These are phyloP conservation scores for Boletus bicolor DNA, from an alignment of 768 basidiomycete genomes.

Conservation along the genomic window DNA sequence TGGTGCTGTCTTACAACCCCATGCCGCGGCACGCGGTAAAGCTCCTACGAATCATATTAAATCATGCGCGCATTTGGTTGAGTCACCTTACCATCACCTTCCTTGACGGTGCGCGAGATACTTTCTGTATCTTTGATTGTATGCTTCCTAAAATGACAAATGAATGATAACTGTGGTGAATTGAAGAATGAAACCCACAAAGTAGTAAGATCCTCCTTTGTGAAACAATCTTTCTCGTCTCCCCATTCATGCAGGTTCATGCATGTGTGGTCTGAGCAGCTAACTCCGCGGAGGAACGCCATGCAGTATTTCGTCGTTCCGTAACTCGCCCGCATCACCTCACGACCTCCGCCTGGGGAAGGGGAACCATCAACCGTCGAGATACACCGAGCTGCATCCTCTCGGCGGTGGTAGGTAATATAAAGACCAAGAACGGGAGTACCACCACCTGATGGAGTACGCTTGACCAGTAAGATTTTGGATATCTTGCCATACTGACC, in stretches of 20 bases:
- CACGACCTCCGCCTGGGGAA: slow-evolving; percentile 85
- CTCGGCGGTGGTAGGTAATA: slow-evolving; percentile 90
- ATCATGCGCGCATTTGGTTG: not conserved
- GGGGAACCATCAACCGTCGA: slow-evolving; percentile 88
- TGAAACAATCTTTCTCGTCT: slow-evolving; percentile 96
- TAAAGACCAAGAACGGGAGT: slow-evolving; percentile 87
- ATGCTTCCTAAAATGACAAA: slow-evolving; percentile 62
- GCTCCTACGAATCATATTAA: slow-evolving; percentile 32
- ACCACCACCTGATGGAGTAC: slow-evolving; percentile 69
- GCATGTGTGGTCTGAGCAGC: slow-evolving; percentile 85
- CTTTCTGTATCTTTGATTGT: slow-evolving; percentile 88
- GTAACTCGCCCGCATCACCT: slow-evolving; percentile 89
- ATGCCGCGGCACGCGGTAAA: slow-evolving; percentile 67
- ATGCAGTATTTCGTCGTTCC: slow-evolving; percentile 99
- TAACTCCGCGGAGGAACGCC: slow-evolving; percentile 81
- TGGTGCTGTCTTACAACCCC: slow-evolving; percentile 48
- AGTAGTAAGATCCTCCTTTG: slow-evolving; percentile 93
- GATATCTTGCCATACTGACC: slow-evolving; percentile 98
- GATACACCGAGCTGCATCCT: slow-evolving; percentile 93
- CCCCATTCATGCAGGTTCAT: slow-evolving; percentile 98
- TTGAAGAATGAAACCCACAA: slow-evolving; percentile 50
- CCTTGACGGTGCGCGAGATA: slow-evolving; percentile 54
- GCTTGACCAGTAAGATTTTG: slow-evolving; percentile 91
- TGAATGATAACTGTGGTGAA: slow-evolving; percentile 1
- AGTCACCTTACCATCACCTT: slow-evolving; percentile 49